Evolutionary conservation across 176 grass and related monocot species (phyloP), one percentile per base, ranked within the genome.

Genomic region (Rhynchospora pubera): DNA sequence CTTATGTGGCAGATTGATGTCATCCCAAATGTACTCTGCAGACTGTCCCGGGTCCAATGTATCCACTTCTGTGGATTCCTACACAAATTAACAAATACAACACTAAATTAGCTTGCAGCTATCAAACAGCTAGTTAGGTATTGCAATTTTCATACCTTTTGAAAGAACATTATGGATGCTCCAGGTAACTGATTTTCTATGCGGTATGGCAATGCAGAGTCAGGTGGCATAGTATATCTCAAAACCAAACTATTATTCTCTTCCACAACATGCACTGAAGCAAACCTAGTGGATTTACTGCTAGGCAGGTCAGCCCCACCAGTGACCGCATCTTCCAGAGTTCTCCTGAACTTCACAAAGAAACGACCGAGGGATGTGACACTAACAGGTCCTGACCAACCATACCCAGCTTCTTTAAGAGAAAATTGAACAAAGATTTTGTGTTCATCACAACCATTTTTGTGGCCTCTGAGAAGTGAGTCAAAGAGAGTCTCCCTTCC

Each of bases 331-430:
- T 61, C 67, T 64, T 86, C 75, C 44, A 62, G 84, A 51, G 19
- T 34, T 85, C 43, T 90, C 84, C 90, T 85, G 83, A 96, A 96
- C 64, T 96, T 96, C 63, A 96, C 79, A 86, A 92, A 92, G 88
- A 96, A 96, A 19, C 84, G 84, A 12, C 90, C 93, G 57, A 92
- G 86, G 34, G 93, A 92, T 65, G 90, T 89, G 82, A 92, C 68
- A 89, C 93, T 92, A 62, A 92, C 86, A 42, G 91, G 88, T 78
- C 91, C 91, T 13, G 91, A 93, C 88, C 91, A 93, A 84, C 55
- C 65, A 83, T 84, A 93, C 50, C 86, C 84, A 86, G 65, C 57
- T 19, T 48, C 91, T 85, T 84, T 88, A 78, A 80, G 85, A 62
- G 83, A 78, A 60, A 90, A 96, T 73, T 92, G 90, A 82, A 96